Evolutionary conservation across 2,329 filamentous ascomycete genomes (phyloP).

Genomic region (Trichoderma aggressivum): DNA sequence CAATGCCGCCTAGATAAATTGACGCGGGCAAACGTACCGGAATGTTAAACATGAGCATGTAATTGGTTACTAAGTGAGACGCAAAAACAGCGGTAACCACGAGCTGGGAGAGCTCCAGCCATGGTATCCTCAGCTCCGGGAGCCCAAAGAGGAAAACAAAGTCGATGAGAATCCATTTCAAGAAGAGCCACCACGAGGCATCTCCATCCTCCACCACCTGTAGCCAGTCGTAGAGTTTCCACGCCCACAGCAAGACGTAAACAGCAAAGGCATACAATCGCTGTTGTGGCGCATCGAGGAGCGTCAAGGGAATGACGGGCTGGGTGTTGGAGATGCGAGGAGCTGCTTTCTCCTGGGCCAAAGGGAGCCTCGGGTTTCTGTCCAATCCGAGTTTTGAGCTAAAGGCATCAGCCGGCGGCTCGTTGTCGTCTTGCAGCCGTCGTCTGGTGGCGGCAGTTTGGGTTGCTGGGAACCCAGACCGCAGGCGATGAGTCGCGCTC

Average conservation of each 20-base stretch:
- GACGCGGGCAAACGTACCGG: slow-evolving; percentile 50
- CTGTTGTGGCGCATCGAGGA: slow-evolving; percentile 88
- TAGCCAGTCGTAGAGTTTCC: slow-evolving; percentile 84
- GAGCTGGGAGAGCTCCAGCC: slow-evolving; percentile 85
- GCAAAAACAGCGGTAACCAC: slow-evolving; percentile 70
- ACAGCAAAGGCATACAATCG: slow-evolving; percentile 81
- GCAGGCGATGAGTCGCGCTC: slow-evolving; percentile 78
- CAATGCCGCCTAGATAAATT: not conserved
- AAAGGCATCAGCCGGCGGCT: slow-evolving; percentile 25
- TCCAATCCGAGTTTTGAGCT: slow-evolving; percentile 3
- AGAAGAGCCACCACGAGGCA: slow-evolving; percentile 82
- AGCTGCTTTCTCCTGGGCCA: slow-evolving; percentile 44
- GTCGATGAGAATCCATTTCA: slow-evolving; percentile 92
- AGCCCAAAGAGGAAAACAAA: slow-evolving; percentile 82
- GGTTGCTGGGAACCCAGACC: slow-evolving; percentile 77
- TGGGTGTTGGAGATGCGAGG: slow-evolving; percentile 30
- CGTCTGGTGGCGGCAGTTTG: slow-evolving; percentile 51
- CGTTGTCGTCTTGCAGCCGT: slow-evolving; percentile 26
- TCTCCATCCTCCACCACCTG: slow-evolving; percentile 75
- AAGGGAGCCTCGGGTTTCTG: slow-evolving; percentile 37
- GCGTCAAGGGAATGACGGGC: slow-evolving; percentile 74
- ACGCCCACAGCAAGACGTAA: slow-evolving; percentile 72
- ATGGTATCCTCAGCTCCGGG: slow-evolving; percentile 86
- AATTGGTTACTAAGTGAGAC: slow-evolving; percentile 69
- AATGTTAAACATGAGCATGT: slow-evolving; percentile 89